Evolutionary conservation across 257 asterid genomes (phyloP).

Genomic region (Solanum habrochaites): DNA sequence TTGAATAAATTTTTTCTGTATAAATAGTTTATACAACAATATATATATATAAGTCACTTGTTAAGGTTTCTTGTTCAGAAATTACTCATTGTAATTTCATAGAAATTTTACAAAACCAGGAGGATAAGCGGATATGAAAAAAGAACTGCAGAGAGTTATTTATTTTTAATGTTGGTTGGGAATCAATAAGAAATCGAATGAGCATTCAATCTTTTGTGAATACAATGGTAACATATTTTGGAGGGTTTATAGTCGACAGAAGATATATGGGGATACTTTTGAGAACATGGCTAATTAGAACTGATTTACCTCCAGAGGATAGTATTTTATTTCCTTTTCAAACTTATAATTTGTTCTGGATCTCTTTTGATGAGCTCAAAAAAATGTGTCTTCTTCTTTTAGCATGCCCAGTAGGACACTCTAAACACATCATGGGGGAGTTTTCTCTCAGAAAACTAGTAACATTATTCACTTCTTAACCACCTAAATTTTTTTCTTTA

Average conservation of each 20-base stretch:
- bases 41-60: no score
- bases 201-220: no score
- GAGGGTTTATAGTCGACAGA: background rate
- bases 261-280: background rate
- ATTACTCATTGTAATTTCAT: no score
- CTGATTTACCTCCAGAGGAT: background rate
- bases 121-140: no score
- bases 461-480: no score
- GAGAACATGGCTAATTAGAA: background rate
- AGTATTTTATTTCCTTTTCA: background rate
- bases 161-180: no score
- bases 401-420: background rate
- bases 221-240: background rate
- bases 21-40: no score
- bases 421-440: background rate
- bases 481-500: background rate
- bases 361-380: background rate
- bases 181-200: no score
- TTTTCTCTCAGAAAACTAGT: background rate
- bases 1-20: no score
- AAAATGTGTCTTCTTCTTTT: background rate
- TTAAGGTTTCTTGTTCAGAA: no score
- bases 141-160: no score
- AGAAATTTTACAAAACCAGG: no score
- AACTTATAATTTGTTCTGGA: background rate